phyloP scores from a whole-genome alignment of 345 rosid species.

The Eutrema heterophyllum region DNA sequence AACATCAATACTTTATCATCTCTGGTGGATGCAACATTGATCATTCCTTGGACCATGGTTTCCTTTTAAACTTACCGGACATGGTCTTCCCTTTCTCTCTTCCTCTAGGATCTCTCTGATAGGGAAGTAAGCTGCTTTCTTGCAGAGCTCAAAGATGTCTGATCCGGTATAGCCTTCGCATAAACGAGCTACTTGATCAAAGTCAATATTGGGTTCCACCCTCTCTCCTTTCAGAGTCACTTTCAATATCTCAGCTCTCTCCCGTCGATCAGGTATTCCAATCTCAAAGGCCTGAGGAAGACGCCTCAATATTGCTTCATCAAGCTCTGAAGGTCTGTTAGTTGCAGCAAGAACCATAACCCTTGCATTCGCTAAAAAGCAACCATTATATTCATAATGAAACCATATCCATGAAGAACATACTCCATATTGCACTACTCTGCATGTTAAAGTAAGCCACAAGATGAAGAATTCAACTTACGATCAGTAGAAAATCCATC shows the following conservation, averaged over 20 bases:
- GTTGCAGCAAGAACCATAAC: slow-evolving; percentile 99
- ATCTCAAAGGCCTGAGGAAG: slow-evolving; percentile 98
- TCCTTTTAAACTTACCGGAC: slow-evolving; percentile 43
- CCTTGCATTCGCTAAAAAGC: slow-evolving; percentile 66
- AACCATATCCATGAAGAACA: not conserved
- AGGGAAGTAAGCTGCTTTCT: slow-evolving; percentile 91
- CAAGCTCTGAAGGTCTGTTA: slow-evolving; percentile 95
- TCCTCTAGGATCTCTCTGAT: slow-evolving; percentile 75
- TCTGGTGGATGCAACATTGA: not conserved
- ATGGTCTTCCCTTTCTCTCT: slow-evolving; percentile 72
- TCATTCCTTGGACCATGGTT: not conserved
- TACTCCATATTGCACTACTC: not conserved
- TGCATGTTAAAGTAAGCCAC: not conserved
- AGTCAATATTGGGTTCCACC: slow-evolving; percentile 61
- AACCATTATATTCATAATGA: slow-evolving; percentile 11
- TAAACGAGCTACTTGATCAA: slow-evolving; percentile 55
- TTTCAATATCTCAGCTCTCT: slow-evolving; percentile 77
- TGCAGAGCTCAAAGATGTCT: slow-evolving; percentile 93
- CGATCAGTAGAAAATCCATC: slow-evolving; percentile 98
- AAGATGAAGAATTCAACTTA: slow-evolving; percentile 40
- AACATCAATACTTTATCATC: slow-evolving; percentile 6
- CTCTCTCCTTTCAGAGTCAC: slow-evolving; percentile 79
- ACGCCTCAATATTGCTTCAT: slow-evolving; percentile 92
- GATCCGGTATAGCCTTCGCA: slow-evolving; percentile 91
- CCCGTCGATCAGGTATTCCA: slow-evolving; percentile 72